These are phyloP conservation scores for Heterobasidion parviporum DNA, from an alignment of 1,284 basidiomycete genomes.

Conservation along the genomic window DNA sequence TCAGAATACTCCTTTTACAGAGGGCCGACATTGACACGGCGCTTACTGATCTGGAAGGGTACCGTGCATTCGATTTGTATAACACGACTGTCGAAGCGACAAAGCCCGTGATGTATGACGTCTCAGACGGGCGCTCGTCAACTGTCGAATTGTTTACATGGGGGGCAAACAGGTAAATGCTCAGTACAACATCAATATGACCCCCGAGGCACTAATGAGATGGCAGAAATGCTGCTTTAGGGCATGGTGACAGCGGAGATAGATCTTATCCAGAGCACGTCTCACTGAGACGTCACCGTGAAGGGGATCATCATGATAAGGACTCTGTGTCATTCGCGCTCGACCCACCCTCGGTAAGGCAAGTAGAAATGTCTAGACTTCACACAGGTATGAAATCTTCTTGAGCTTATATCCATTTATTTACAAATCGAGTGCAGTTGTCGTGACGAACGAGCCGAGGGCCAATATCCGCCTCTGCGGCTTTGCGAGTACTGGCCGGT, in stretches of 20 bases:
- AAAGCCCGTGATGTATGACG: constrained; percentile 39
- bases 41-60: constrained; percentile 84
- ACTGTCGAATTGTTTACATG: constrained; percentile 75
- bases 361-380: constrained; percentile 75
- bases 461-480: constrained; percentile 82
- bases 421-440: constrained; percentile 26
- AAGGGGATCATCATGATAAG: constrained; percentile 10
- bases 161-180: constrained; percentile 61
- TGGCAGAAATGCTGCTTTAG: constrained; percentile 75
- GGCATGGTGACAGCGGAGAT: constrained; percentile 77
- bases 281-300: constrained; percentile 33
- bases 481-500: constrained; percentile 80
- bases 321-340: constrained; percentile 29
- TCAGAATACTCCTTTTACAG: constrained; percentile 66
- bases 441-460: constrained; percentile 66
- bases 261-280: constrained; percentile 78
- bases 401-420: background rate
- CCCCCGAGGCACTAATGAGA: background rate
- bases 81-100: constrained; percentile 81
- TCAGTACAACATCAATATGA: background rate
- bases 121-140: background rate
- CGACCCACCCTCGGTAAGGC: constrained; percentile 51
- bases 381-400: constrained; percentile 50
- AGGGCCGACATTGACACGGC: constrained; percentile 68
- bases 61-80: constrained; percentile 91